Conservation (phyloP, 1,284 basidiomycete genomes). For the Cerrena zonata region DNA sequence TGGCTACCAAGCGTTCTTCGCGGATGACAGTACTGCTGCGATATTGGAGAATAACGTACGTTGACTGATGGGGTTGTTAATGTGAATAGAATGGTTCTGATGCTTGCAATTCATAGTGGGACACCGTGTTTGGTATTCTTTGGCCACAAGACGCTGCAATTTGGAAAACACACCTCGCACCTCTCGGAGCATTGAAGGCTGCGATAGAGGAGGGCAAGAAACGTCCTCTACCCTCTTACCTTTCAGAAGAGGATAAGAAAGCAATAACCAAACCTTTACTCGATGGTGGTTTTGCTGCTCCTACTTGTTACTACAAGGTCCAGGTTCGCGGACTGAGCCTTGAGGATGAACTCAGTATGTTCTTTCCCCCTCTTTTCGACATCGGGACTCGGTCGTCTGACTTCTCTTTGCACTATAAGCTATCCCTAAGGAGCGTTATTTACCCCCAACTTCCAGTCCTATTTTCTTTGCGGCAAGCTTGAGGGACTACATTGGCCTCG, state of each 20-base stretch:
- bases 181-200: conserved; percentile 26
- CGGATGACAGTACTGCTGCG: conserved; percentile 23
- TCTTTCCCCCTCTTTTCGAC: conserved; percentile 18
- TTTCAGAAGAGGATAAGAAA: conserved; percentile 24
- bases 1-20: conserved; percentile 40
- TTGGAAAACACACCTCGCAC: conserved; percentile 29
- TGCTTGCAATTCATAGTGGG: conserved; percentile 16
- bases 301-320: too few species aligned
- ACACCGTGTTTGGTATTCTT: conserved; percentile 2
- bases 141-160: conserved; percentile 8
- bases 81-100: neutral
- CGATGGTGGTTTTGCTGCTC: too few species aligned
- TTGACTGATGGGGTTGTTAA: conserved; percentile 6
- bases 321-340: conserved; percentile 29
- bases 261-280: conserved; percentile 20
- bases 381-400: neutral
- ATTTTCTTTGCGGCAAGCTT: conserved; percentile 28
- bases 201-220: conserved; percentile 26
- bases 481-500: conserved; percentile 23
- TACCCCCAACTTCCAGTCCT: conserved; percentile 25
- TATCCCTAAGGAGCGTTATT: conserved; percentile 21
- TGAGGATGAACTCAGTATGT: conserved; percentile 20
- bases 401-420: conserved; percentile 10
- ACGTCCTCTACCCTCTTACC: conserved; percentile 22
- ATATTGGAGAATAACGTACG: conserved; percentile 31